Evolutionary conservation across 2,329 filamentous ascomycete genomes (phyloP).

Genomic region (Aspergillus costaricaensis): DNA sequence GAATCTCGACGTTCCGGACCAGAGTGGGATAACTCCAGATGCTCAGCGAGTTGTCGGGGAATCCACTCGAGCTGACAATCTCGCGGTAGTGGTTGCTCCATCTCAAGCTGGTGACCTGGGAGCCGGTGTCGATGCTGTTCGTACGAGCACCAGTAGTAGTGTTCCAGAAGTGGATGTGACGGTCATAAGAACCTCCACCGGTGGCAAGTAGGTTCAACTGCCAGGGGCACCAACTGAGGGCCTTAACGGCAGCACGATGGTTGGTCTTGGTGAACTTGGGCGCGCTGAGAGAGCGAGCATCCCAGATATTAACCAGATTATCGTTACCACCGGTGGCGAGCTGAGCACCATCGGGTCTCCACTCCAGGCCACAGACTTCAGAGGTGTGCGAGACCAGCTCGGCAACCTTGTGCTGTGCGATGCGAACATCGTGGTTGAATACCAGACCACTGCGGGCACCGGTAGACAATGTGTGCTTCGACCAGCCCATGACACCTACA

Average conservation of each 20-base stretch:
- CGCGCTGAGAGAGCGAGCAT: constrained; percentile 86
- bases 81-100: constrained; percentile 98
- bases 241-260: constrained; percentile 98
- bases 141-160: constrained; percentile 94
- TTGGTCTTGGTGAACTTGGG: constrained; percentile 99
- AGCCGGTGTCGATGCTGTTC: constrained; percentile 98
- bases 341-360: constrained; percentile 94
- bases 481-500: constrained; percentile 98
- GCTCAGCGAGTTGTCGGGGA: constrained; percentile 98
- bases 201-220: constrained; percentile 96
- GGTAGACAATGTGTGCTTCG: constrained; percentile 95
- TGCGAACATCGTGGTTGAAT: constrained; percentile 97
- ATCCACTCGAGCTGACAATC: constrained; percentile 95
- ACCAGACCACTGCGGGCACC: constrained; percentile 92
- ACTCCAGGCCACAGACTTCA: constrained; percentile 96
- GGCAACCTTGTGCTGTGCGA: constrained; percentile 96
- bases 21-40: constrained; percentile 99
- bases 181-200: constrained; percentile 92
- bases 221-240: constrained; percentile 98
- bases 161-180: constrained; percentile 99
- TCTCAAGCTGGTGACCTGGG: constrained; percentile 91
- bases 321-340: constrained; percentile 97
- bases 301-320: constrained; percentile 99
- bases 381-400: constrained; percentile 97
- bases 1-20: constrained; percentile 96